Evolutionary conservation across 2,329 filamentous ascomycete species (phyloP).

Genomic region (Colletotrichum cereale): DNA sequence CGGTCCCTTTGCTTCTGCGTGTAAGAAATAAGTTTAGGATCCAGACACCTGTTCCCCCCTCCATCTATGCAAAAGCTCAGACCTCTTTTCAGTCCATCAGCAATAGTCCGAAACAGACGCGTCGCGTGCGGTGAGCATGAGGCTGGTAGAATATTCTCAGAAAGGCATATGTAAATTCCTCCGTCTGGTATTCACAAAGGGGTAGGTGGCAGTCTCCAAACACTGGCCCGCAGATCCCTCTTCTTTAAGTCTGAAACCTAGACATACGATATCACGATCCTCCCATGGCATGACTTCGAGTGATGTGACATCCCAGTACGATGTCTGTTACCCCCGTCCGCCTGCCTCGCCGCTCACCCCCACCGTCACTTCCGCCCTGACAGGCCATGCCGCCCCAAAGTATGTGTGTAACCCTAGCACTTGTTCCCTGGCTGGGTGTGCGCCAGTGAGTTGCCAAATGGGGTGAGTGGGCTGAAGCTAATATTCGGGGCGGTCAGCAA

Average conservation of each 20-base stretch:
- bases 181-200: neutral
- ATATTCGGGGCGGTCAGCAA: conserved; percentile 8
- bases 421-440: neutral
- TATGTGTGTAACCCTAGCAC: neutral
- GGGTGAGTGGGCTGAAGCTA: neutral
- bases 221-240: neutral
- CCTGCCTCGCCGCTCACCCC: neutral
- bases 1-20: neutral
- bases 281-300: neutral
- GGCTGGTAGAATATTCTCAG: too few species aligned
- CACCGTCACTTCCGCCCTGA: neutral
- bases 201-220: neutral
- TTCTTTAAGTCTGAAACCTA: neutral
- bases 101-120: neutral
- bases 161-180: neutral
- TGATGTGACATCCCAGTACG: neutral
- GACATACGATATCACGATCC: neutral
- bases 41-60: too few species aligned
- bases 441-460: neutral
- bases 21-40: neutral
- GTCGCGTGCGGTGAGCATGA: neutral
- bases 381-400: neutral
- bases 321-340: too few species aligned
- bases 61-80: neutral
- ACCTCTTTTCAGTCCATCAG: neutral